These are phyloP conservation scores for Botrytis fragariae DNA, from an alignment of 2,329 filamentous ascomycete genomes.

Conservation along the genomic window DNA sequence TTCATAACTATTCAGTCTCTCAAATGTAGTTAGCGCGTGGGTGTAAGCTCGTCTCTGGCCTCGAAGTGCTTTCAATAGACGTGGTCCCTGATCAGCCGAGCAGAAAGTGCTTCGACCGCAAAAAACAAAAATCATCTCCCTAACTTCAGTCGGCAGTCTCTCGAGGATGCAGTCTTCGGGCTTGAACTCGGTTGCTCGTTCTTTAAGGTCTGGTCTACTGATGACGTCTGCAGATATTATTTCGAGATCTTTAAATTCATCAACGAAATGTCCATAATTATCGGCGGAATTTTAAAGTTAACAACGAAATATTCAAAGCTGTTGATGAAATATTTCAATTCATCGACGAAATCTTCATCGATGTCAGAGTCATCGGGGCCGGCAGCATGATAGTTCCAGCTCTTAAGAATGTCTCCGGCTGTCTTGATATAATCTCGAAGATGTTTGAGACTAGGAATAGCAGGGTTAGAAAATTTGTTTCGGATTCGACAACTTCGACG, in stretches of 20 bases:
- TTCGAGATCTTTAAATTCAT: neutral
- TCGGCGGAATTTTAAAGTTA: too few relatives aligned
- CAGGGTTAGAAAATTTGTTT: too few relatives aligned
- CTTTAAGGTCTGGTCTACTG: neutral
- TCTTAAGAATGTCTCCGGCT: too few relatives aligned
- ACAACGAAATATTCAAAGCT: too few relatives aligned
- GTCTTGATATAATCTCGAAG: too few relatives aligned
- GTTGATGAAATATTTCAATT: too few relatives aligned
- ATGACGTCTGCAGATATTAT: rapidly evolving
- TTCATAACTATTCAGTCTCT: neutral
- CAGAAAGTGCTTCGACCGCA: neutral
- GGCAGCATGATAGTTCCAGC: too few relatives aligned
- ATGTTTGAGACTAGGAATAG: too few relatives aligned
- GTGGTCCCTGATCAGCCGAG: neutral
- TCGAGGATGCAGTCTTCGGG: neutral
- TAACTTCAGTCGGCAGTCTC: neutral
- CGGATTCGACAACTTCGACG: too few relatives aligned
- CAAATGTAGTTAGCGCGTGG: neutral
- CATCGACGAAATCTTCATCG: too few relatives aligned
- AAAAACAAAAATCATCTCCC: neutral
- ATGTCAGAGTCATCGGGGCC: too few relatives aligned
- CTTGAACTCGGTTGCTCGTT: neutral
- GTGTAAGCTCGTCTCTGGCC: neutral
- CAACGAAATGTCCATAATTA: too few relatives aligned
- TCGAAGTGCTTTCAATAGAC: neutral